phyloP scores from a whole-genome alignment of 495 filamentous ascomycete genomes.

The Podospora pseudopauciseta region DNA sequence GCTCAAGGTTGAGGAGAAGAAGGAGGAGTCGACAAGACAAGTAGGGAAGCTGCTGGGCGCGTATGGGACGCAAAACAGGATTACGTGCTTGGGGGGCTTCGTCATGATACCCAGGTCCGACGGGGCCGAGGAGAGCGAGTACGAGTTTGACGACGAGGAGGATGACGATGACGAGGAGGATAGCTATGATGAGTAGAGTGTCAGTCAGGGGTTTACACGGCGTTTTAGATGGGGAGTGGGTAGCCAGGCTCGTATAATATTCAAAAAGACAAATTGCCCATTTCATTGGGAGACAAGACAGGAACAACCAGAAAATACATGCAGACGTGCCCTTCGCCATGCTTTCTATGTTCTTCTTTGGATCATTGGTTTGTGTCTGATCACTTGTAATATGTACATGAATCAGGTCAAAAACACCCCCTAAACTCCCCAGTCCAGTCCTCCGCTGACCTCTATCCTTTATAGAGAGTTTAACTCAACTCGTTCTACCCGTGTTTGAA shows the following conservation, averaged over 20 bases:
- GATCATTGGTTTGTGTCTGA: background rate
- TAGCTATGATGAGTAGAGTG: conserved; percentile 44
- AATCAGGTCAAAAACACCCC: background rate
- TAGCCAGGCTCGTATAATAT: background rate
- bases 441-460: background rate
- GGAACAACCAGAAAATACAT: background rate
- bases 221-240: background rate
- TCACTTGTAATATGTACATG: background rate
- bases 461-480: background rate
- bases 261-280: background rate
- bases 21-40: conserved; percentile 41
- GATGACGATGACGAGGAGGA: conserved; percentile 40
- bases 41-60: conserved; percentile 70
- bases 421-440: background rate
- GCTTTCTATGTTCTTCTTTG: background rate
- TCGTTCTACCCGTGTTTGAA: background rate
- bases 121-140: conserved; percentile 48
- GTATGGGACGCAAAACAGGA: conserved; percentile 80
- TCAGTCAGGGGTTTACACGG: background rate
- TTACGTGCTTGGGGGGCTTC: conserved; percentile 86
- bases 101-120: conserved; percentile 65
- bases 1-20: conserved; percentile 29
- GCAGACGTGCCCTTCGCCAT: background rate
- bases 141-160: conserved; percentile 45
- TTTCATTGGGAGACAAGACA: background rate